A percentile compares a stretch with the other conserved stretches of the same genome.
Evolutionary conservation across 805 yeast species (phyloP).

Genomic region (Candida krabiensis): DNA sequence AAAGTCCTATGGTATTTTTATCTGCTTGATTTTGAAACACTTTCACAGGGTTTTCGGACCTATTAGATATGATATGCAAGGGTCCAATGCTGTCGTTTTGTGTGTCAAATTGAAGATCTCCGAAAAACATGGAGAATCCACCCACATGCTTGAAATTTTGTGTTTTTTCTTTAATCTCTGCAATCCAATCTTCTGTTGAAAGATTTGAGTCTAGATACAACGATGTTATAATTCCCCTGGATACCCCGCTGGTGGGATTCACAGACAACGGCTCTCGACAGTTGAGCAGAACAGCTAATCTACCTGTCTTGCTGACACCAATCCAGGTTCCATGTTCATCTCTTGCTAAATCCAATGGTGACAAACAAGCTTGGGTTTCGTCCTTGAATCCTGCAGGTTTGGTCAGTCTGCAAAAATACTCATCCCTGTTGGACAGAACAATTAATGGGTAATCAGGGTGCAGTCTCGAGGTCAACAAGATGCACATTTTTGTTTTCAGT

Average conservation of each 20-base stretch:
- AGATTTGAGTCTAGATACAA: constrained; percentile 34
- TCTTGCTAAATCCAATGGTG: constrained; percentile 75
- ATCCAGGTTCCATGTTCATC: constrained; percentile 90
- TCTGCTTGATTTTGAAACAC: constrained; percentile 16
- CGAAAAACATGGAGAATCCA: constrained; percentile 64
- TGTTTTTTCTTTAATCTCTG: constrained; percentile 27
- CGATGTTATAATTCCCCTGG: constrained; percentile 48
- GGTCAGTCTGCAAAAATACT: constrained; percentile 74
- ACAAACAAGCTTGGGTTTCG: constrained; percentile 37
- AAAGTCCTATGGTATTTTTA: constrained; percentile 50
- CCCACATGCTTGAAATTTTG: constrained; percentile 44
- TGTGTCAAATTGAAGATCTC: constrained; percentile 37
- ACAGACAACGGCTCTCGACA: constrained; percentile 49
- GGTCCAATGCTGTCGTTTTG: constrained; percentile 31
- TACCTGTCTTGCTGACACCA: constrained; percentile 57
- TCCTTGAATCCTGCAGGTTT: constrained; percentile 45
- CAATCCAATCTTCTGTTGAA: constrained; percentile 47
- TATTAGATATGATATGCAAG: constrained; percentile 49
- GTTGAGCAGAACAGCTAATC: constrained; percentile 74
- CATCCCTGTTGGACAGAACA: constrained; percentile 84
- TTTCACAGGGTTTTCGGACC: constrained; percentile 33
- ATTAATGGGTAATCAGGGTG: constrained; percentile 78
- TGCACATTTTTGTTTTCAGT: constrained; percentile 59
- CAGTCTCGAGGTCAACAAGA: constrained; percentile 61
- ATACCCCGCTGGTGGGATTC: constrained; percentile 26